Base-by-base conservation (phyloP, 179 eudicot species). In the Silene vulgaris region DNA sequence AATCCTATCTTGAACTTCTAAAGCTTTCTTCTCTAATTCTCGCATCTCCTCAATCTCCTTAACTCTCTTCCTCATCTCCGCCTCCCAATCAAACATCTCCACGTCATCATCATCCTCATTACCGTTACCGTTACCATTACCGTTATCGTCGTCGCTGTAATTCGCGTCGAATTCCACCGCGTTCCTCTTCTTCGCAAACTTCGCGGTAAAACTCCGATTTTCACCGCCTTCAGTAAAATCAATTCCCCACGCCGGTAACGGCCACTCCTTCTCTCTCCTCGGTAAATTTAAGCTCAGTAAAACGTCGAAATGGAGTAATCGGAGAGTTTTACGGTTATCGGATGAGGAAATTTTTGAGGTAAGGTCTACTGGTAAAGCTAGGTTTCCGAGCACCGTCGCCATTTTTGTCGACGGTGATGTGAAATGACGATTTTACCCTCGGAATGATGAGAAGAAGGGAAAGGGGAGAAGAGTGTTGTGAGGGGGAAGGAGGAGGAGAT, bases 1-100 rank as follows among this genome's bases (percentile, higher is more conserved):
- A 69, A 82, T 66, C 76, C 35, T 81, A 57, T 83, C 86, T 79
- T 83, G 89, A 89, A 93, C 74, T 65, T 88, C 97, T 81, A 87
- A 89, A 6, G 93, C 98, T 61, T 87, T 86, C 84, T 80, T 88
- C 88, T 94, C 98, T 88, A 90, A 72, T 85, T 93, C 98, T 64
- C 73, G 82, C 90, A 85, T 86, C 78, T 89, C 96, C 76, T 93
- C 90, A 12, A 87, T 62, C 82, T 89, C 94, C 76, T 84, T 92
- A 59, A 90, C 86, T 80, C 94, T 87, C 85, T 67, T 90, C 86
- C 91, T 91, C 97, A 93, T 91, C 83, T 82, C 86, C 76, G 63
- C 79, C 85, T 88, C 97, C 96, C 97, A 91, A 72, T 86, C 70
- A 65, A 40, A 45, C 76, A 1, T 56, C 70, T 65, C 80, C 6